Conservation (phyloP, 108 stramenopile genomes). For the Fragilariopsis cylindrus region DNA sequence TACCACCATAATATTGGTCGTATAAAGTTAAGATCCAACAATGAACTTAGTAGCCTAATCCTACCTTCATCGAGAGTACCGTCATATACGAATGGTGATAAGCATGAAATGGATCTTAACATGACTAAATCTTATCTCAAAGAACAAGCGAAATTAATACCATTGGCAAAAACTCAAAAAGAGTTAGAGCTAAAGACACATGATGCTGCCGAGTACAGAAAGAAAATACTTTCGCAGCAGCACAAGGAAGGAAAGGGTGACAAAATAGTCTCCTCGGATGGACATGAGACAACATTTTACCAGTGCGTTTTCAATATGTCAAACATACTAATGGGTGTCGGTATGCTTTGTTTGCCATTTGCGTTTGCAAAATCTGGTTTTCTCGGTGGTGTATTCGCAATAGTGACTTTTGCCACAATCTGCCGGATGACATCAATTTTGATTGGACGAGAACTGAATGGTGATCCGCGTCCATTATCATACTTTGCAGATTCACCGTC, state of each 20-base stretch:
- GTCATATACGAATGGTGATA: slow-evolving; percentile 7
- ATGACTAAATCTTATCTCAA: slow-evolving; percentile 28
- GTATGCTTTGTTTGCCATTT: slow-evolving; percentile 71
- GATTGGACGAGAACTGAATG: slow-evolving; percentile 75
- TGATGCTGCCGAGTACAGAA: slow-evolving; percentile 59
- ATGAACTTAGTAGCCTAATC: slow-evolving; percentile 7
- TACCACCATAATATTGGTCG: not conserved
- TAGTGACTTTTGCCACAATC: slow-evolving; percentile 42
- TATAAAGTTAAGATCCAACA: not conserved
- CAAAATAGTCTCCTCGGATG: slow-evolving; percentile 27
- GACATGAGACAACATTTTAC: slow-evolving; percentile 56
- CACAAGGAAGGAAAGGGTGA: slow-evolving; percentile 23
- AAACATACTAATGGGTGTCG: slow-evolving; percentile 85
- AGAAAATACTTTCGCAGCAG: slow-evolving; percentile 46
- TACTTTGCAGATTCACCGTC: slow-evolving; percentile 57
- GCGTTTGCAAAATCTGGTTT: slow-evolving; percentile 64
- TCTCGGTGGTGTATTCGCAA: slow-evolving; percentile 56
- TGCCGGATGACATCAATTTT: slow-evolving; percentile 76
- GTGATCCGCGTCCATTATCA: slow-evolving; percentile 61
- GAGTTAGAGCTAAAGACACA: slow-evolving; percentile 28
- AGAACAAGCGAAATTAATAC: slow-evolving; percentile 14
- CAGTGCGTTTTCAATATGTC: slow-evolving; percentile 76
- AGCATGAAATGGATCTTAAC: slow-evolving; percentile 23
- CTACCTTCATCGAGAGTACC: slow-evolving; percentile 2
- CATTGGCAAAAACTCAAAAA: slow-evolving; percentile 31